Base-by-base conservation (phyloP, 331 rosid species). In the Quercus lobata region DNA sequence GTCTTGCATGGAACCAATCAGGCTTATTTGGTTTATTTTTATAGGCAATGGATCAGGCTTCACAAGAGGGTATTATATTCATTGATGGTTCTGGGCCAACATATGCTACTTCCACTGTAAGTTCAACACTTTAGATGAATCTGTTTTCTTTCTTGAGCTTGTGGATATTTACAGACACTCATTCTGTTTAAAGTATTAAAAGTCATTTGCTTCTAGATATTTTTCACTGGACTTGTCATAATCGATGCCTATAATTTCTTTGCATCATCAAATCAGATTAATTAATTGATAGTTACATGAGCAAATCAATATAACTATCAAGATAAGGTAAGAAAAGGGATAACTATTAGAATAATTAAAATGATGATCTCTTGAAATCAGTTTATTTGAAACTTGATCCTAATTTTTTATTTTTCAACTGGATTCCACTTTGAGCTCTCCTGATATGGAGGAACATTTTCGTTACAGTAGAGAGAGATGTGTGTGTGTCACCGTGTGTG, bases 51-150 rank as follows among this genome's bases (percentile, higher is more conserved):
- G 91, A 84, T 80, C 85, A 83, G 82, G 96, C 97, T 69, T 89
- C 86, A 24, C 83, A 90, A 83, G 83, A 92, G 68, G 97, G 97
- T 49, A 87, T 91, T 83, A 87, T 91, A 84, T 78, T 86, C 27
- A 78, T 93, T 78, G 99, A 95, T 49, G 92, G 91, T 61, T 87
- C 98, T 56, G 97, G 94, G 81, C 97, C 97, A 76, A 95, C 98
- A 76, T 95, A 95, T 84, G 99, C 97, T 73, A 95, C 99, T 82
- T 84, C 88, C 76, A 85, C 94, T 70, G 98, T 92, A 83, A 79
- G 90, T 84, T 60, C 71, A 57, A 58, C 69, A 57, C 78, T 77
- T 54, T 17, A 17, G 34, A 73, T 49, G 29, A 74, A 74, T 81
- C 21, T 81, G 57, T 27, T 32, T n/a, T 62, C 68, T 54, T 58